These are phyloP conservation scores for Stemphylium lycopersici DNA, from an alignment of 2,329 filamentous ascomycete genomes.

Conservation along the genomic window DNA sequence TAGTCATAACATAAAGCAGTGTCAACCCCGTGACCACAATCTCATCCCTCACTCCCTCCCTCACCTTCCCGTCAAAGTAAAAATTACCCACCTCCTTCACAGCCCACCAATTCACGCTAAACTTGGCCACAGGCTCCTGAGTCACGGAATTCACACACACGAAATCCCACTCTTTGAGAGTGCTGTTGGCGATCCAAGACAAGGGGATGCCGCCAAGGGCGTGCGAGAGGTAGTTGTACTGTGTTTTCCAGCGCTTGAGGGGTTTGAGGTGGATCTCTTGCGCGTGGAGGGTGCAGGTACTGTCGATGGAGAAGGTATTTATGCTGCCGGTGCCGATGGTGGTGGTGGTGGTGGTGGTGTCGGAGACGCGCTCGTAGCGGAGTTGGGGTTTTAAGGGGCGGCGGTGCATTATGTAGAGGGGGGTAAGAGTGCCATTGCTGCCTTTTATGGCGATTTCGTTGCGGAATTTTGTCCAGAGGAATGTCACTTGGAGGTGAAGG, in stretches of 20 bases:
- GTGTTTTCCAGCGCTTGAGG: conserved; percentile 25
- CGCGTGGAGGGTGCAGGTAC: conserved; percentile 21
- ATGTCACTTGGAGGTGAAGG: conserved; percentile 24
- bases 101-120: conserved; percentile 25
- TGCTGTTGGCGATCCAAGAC: conserved; percentile 22
- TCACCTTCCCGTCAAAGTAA: conserved; percentile 16
- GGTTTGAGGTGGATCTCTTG: conserved; percentile 23
- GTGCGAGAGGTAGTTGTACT: conserved; percentile 30
- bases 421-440: conserved; percentile 7
- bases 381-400: conserved; percentile 27
- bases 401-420: conserved; percentile 28
- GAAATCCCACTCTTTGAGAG: conserved; percentile 27
- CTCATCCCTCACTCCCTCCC: conserved; percentile 22
- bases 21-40: conserved; percentile 25
- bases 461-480: conserved; percentile 28
- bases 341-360: conserved; percentile 1
- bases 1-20: conserved; percentile 25
- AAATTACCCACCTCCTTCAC: conserved; percentile 28
- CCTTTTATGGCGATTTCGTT: conserved; percentile 23
- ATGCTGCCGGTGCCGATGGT: conserved; percentile 23
- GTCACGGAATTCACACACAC: conserved; percentile 22
- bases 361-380: conserved; percentile 14
- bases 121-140: conserved; percentile 26
- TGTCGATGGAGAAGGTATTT: conserved; percentile 21
- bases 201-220: conserved; percentile 10